These are phyloP conservation scores for Pyrenochaeta sp. DNA, from an alignment of 2,329 filamentous ascomycete species.

Conservation along the genomic window DNA sequence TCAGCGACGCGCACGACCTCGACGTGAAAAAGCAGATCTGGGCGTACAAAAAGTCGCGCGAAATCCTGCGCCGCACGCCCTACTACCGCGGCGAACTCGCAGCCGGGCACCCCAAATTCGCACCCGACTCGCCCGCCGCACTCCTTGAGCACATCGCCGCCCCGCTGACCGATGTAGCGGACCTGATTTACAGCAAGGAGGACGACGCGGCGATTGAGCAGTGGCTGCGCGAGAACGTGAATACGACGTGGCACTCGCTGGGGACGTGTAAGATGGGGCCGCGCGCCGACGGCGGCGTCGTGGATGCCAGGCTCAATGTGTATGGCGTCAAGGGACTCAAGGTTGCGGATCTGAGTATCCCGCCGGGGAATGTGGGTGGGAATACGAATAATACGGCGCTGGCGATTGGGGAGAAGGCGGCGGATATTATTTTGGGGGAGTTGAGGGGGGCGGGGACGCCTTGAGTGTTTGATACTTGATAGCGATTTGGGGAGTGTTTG, in stretches of 20 bases:
- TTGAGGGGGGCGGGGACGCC: constrained; percentile 5
- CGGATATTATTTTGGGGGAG: constrained; percentile 35
- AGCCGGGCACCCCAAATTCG: constrained; percentile 29
- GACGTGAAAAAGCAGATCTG: constrained; percentile 67
- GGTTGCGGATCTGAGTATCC: constrained; percentile 53
- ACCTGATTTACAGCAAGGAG: constrained; percentile 31
- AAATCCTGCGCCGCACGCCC: constrained; percentile 63
- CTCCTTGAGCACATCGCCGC: constrained; percentile 13
- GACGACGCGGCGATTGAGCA: constrained; percentile 51
- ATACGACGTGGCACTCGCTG: constrained; percentile 43
- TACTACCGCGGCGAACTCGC: constrained; percentile 55
- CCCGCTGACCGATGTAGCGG: constrained; percentile 16
- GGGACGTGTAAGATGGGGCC: constrained; percentile 45
- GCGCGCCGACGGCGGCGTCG: constrained; percentile 38
- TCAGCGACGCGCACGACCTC: constrained; percentile 62
- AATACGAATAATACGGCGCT: constrained; percentile 58
- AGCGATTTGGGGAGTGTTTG: too few species aligned
- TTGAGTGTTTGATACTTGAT: too few species aligned
- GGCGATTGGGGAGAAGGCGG: constrained; percentile 44
- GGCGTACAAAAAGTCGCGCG: constrained; percentile 71
- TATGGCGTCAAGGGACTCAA: constrained; percentile 44
- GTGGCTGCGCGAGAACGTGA: constrained; percentile 47
- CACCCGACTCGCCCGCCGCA: constrained; percentile 24
- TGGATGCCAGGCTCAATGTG: constrained; percentile 36
- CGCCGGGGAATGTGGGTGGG: constrained; percentile 53